These are phyloP conservation scores for Phalaenopsis equestris DNA, from an alignment of 106 monocot species.

Conservation along the genomic window DNA sequence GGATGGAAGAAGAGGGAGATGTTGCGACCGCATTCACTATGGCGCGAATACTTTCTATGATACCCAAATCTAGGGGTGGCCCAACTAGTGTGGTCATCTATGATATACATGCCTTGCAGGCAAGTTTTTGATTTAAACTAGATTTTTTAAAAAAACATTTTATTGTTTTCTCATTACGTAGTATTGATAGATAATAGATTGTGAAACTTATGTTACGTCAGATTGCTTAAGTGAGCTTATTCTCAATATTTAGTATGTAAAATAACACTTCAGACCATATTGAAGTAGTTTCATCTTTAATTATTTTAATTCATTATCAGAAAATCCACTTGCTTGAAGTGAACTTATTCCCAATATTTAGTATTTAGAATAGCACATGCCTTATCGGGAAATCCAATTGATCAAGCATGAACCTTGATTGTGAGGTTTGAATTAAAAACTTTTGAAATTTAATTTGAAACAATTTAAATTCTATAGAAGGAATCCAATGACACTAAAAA, in stretches of 20 bases:
- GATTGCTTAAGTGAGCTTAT: neutral
- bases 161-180: neutral
- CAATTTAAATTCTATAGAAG: too few species aligned
- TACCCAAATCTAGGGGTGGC: slow-evolving; percentile 93
- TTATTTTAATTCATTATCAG: neutral
- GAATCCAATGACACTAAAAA: too few species aligned
- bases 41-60: slow-evolving; percentile 83
- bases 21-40: slow-evolving; percentile 96
- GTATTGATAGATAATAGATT: neutral
- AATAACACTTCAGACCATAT: neutral
- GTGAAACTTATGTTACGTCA: neutral
- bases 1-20: slow-evolving; percentile 97
- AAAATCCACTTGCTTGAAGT: neutral
- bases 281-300: neutral
- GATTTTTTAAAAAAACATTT: neutral
- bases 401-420: too few species aligned
- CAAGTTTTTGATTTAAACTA: slow-evolving; percentile 15
- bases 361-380: too few species aligned
- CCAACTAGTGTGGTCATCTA: slow-evolving; percentile 90
- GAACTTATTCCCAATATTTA: too few species aligned
- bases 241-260: neutral
- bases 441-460: too few species aligned
- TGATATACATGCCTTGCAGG: slow-evolving; percentile 97
- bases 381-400: too few species aligned
- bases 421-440: too few species aligned